phyloP scores from a whole-genome alignment of 768 basidiomycete genomes.

The Auriculariales sp. region DNA sequence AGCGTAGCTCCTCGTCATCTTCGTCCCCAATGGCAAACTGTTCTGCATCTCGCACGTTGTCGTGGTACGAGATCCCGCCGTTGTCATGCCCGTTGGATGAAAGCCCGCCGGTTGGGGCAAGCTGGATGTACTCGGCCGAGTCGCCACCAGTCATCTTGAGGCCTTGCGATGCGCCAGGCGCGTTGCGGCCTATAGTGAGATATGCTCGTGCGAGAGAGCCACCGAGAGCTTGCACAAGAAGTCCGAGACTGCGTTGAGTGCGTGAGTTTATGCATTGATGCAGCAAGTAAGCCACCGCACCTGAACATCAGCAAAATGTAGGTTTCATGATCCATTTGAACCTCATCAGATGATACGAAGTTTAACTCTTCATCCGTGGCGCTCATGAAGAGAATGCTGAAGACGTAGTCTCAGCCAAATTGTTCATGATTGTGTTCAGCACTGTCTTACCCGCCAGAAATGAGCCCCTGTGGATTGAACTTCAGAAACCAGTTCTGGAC shows the following conservation, averaged over 20 bases:
- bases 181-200: constrained; percentile 44
- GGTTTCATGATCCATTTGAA: constrained; percentile 82
- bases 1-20: not conserved
- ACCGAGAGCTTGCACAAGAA: constrained; percentile 63
- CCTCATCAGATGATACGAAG: constrained; percentile 37
- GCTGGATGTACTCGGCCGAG: not conserved
- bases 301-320: constrained; percentile 77
- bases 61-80: not conserved
- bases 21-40: not conserved
- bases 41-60: not conserved
- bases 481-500: constrained; percentile 2
- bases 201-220: constrained; percentile 59
- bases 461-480: constrained; percentile 36
- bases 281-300: constrained; percentile 21
- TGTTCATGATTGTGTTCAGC: not conserved
- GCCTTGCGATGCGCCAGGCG: constrained; percentile 11
- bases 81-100: too few relatives aligned
- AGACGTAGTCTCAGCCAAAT: not conserved
- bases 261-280: not conserved
- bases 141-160: not conserved
- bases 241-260: constrained; percentile 42
- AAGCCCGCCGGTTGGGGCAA: not conserved
- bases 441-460: constrained; percentile 51
- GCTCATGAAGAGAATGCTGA: constrained; percentile 74
- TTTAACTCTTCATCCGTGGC: constrained; percentile 84